Percentiles rank a stretch among this genome's conserved stretches.
Evolutionary conservation across 495 filamentous ascomycete species (phyloP).

Genomic region (Penicillium bialowiezense): DNA sequence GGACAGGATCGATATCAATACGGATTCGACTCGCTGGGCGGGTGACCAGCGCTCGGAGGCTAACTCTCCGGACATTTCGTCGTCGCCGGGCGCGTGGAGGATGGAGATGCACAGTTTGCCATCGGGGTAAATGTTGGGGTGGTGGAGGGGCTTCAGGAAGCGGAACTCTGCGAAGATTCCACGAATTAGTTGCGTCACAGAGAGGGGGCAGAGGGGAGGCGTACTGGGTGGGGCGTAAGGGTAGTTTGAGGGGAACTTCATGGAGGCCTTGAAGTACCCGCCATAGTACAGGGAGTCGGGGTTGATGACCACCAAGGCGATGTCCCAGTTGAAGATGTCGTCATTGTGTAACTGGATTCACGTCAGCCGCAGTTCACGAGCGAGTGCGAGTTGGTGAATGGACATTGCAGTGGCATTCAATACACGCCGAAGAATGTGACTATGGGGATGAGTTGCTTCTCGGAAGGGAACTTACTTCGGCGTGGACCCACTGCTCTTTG

Average conservation of each 20-base stretch:
- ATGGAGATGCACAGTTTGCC: constrained; percentile 96
- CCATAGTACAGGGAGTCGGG: constrained; percentile 87
- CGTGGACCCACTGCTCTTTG: constrained; percentile 90
- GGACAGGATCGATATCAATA: constrained; percentile 88
- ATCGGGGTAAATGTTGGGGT: constrained; percentile 91
- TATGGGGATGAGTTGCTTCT: background rate
- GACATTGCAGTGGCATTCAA: too few relatives aligned
- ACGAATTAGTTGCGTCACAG: constrained; percentile 2
- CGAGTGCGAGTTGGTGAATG: too few relatives aligned
- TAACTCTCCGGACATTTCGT: constrained; percentile 84
- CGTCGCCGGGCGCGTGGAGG: constrained; percentile 86
- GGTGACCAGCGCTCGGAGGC: constrained; percentile 92
- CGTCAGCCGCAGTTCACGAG: too few relatives aligned
- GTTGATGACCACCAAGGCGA: constrained; percentile 90
- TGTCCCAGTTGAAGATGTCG: constrained; percentile 80
- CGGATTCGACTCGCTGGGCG: constrained; percentile 88
- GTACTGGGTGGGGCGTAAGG: constrained; percentile 79
- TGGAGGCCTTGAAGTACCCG: constrained; percentile 85
- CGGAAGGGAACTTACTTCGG: constrained; percentile 75
- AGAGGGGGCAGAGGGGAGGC: background rate
- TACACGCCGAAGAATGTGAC: too few relatives aligned
- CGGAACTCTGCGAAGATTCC: constrained; percentile 59
- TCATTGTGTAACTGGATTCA: constrained; percentile 58
- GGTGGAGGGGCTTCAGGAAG: constrained; percentile 77
- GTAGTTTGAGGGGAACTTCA: constrained; percentile 88